Percentiles rank a stretch among this genome's conserved stretches.
These are phyloP conservation scores for Dunaliella salina DNA, from an alignment of 163 green algal genomes.

Conservation along the genomic window DNA sequence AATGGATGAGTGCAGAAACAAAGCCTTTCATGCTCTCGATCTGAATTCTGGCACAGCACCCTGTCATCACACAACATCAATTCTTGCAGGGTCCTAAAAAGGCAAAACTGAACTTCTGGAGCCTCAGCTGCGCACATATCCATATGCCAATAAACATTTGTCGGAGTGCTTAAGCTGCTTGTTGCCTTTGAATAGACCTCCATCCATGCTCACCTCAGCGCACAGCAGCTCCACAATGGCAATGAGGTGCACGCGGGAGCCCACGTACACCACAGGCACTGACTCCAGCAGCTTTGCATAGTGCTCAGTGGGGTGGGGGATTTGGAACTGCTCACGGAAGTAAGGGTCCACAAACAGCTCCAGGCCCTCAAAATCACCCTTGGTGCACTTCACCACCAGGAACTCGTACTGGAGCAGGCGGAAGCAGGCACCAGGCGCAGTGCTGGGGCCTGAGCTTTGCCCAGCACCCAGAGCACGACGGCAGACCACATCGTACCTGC, in stretches of 20 bases:
- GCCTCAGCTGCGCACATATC: too few relatives aligned
- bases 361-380: conserved; percentile 8
- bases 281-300: conserved; percentile 35
- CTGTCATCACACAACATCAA: too few relatives aligned
- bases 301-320: conserved; percentile 35
- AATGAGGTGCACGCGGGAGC: conserved; percentile 27
- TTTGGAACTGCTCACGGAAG: conserved; percentile 48
- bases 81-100: too few relatives aligned
- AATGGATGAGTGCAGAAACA: too few relatives aligned
- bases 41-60: too few relatives aligned
- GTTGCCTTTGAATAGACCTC: too few relatives aligned
- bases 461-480: background rate
- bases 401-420: conserved; percentile 42
- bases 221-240: conserved; percentile 50
- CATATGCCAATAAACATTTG: too few relatives aligned
- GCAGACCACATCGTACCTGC: conserved; percentile 1
- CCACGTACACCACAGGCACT: conserved; percentile 45
- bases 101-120: too few relatives aligned
- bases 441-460: background rate
- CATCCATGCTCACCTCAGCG: conserved; percentile 23
- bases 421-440: conserved; percentile 15
- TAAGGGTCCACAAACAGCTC: conserved; percentile 29
- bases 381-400: conserved; percentile 16
- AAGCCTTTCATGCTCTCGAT: too few relatives aligned
- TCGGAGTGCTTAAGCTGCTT: too few relatives aligned